phyloP scores from a whole-genome alignment of 345 rosid genomes.

The Erucastrum elatum region DNA sequence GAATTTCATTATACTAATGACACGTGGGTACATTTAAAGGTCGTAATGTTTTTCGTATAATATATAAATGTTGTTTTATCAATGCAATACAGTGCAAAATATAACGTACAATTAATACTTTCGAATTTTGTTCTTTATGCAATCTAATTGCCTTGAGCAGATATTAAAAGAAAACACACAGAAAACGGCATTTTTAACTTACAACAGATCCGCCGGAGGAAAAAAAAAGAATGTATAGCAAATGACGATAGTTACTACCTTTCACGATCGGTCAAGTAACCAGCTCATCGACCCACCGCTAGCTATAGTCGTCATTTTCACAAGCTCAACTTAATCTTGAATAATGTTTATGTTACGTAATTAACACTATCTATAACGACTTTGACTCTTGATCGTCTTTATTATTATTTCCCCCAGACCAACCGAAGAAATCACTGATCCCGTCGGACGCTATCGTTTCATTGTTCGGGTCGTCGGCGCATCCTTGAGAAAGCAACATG shows the following conservation, averaged over 20 bases:
- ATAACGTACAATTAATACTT: neutral
- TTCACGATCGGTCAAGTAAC: slow-evolving; percentile 9
- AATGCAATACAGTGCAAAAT: neutral
- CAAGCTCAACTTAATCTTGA: slow-evolving; percentile 16
- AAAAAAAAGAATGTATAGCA: slow-evolving; percentile 20
- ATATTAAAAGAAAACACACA: neutral
- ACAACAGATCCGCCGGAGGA: neutral
- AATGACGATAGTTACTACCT: slow-evolving; percentile 11
- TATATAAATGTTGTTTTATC: neutral
- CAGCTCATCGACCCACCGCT: slow-evolving; percentile 8
- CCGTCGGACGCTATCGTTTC: slow-evolving; percentile 46
- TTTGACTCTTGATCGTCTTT: slow-evolving; percentile 20
- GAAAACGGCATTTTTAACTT: neutral
- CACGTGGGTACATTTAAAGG: too few relatives aligned
- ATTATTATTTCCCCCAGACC: slow-evolving; percentile 31
- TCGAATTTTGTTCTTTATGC: neutral
- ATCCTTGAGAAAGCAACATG: slow-evolving; percentile 56
- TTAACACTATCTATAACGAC: slow-evolving; percentile 30
- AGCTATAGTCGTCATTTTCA: slow-evolving; percentile 17
- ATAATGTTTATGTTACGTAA: slow-evolving; percentile 4
- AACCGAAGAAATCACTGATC: slow-evolving; percentile 46
- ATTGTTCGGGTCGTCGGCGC: slow-evolving; percentile 28
- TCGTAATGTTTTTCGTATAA: too few relatives aligned
- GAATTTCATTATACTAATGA: too few relatives aligned
- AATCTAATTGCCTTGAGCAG: neutral